These are phyloP conservation scores for Trametes sanguinea DNA, from an alignment of 768 basidiomycete species.

Conservation along the genomic window DNA sequence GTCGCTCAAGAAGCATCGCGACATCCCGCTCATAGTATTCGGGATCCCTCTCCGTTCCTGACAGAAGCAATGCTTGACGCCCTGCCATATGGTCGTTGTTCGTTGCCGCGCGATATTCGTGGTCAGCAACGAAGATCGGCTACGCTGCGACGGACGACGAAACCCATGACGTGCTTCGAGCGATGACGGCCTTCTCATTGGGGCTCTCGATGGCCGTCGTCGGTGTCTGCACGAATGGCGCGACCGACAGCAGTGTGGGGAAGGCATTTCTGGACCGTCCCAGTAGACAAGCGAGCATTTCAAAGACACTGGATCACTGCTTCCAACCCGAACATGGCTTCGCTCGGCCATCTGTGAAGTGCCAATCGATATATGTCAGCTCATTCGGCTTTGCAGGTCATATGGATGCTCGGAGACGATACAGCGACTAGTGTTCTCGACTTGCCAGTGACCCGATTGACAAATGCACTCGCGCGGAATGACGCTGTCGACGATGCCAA, in stretches of 20 bases:
- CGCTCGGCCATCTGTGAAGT: too few relatives aligned
- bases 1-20: background rate
- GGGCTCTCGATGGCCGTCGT: background rate
- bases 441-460: background rate
- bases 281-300: too few relatives aligned
- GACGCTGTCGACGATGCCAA: background rate
- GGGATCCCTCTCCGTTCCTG: background rate
- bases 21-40: background rate
- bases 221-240: background rate
- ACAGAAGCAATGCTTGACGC: background rate
- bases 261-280: too few relatives aligned
- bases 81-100: background rate
- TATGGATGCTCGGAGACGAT: too few relatives aligned
- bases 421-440: too few relatives aligned
- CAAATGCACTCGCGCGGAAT: background rate
- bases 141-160: background rate
- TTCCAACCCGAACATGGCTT: too few relatives aligned
- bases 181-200: background rate
- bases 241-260: background rate
- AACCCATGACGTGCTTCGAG: background rate
- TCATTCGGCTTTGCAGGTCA: too few relatives aligned
- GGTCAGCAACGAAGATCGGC: background rate
- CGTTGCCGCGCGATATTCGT: background rate
- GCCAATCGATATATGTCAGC: too few relatives aligned
- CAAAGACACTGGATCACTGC: too few relatives aligned